Conservation (phyloP, 2,329 filamentous ascomycete genomes). For the Microsporum audouinii region DNA sequence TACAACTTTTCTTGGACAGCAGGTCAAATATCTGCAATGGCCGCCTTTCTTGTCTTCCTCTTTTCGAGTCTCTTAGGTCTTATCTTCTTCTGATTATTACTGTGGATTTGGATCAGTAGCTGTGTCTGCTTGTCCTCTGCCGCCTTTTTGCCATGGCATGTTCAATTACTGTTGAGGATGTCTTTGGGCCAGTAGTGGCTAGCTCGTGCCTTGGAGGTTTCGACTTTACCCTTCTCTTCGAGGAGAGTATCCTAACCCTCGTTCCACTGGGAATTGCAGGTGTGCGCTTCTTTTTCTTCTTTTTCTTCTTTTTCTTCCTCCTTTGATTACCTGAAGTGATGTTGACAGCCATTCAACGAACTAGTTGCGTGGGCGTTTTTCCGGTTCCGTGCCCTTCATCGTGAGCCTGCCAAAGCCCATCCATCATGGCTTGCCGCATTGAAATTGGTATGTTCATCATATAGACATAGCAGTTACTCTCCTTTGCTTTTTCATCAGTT, state of each 20-base stretch:
- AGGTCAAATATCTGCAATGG: background rate
- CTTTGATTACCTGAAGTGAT: background rate
- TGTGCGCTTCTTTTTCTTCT: background rate
- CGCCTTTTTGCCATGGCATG: constrained; percentile 6
- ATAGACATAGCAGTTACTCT: background rate
- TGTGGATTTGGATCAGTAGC: background rate
- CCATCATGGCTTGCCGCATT: background rate
- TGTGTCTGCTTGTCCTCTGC: background rate
- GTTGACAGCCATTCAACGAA: background rate
- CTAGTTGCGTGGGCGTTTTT: background rate
- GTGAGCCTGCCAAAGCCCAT: background rate
- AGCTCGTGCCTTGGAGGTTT: constrained; percentile 19
- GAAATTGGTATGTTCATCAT: background rate
- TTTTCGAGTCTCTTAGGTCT: background rate
- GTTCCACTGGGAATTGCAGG: constrained; percentile 7
- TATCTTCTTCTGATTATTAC: no score
- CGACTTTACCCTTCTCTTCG: constrained; percentile 25
- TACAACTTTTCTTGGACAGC: background rate
- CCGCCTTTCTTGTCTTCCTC: background rate
- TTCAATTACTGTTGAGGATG: constrained; percentile 14
- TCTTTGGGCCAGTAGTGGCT: constrained; percentile 21
- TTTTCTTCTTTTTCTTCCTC: no score
- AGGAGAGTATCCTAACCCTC: constrained; percentile 20
- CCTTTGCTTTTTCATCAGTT: background rate
- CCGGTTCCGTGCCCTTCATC: background rate